Evolutionary conservation across 192 early-diverging fungal genomes (phyloP).

Genomic region (Coemansia sp.): DNA sequence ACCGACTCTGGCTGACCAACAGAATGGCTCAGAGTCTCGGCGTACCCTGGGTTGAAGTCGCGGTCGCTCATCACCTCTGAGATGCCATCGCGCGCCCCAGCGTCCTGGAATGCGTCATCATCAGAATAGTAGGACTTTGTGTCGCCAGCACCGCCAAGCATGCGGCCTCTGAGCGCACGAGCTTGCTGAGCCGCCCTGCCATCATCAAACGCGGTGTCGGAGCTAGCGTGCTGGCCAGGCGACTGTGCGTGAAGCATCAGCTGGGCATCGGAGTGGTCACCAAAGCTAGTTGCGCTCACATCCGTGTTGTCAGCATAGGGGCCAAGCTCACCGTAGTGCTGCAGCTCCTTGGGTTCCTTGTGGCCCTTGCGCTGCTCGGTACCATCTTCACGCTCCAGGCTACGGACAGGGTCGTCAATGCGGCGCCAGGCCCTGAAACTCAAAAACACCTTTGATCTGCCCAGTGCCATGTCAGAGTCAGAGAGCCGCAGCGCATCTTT

Average conservation of each 20-base stretch:
- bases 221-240: conserved; percentile 35
- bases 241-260: conserved; percentile 51
- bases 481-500: conserved; percentile 50
- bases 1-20: conserved; percentile 5
- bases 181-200: conserved; percentile 29
- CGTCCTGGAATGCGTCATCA: conserved; percentile 63
- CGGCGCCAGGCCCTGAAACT: conserved; percentile 76
- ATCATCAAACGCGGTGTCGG: conserved; percentile 27
- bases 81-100: conserved; percentile 33
- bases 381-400: conserved; percentile 57
- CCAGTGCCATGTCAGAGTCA: conserved; percentile 56
- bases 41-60: conserved; percentile 33
- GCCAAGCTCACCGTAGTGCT: conserved; percentile 40
- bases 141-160: conserved; percentile 54
- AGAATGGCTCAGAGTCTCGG: conserved; percentile 12
- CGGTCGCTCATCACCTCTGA: conserved; percentile 46
- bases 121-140: conserved; percentile 63
- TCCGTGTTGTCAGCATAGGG: conserved; percentile 27
- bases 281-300: conserved; percentile 35
- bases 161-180: conserved; percentile 50
- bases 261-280: conserved; percentile 49
- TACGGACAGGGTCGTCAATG: conserved; percentile 77
- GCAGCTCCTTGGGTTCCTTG: conserved; percentile 36
- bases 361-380: conserved; percentile 59
- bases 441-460: conserved; percentile 66